These are phyloP conservation scores for Picea glauca DNA, from an alignment of 75 land plant genomes.

Conservation along the genomic window DNA sequence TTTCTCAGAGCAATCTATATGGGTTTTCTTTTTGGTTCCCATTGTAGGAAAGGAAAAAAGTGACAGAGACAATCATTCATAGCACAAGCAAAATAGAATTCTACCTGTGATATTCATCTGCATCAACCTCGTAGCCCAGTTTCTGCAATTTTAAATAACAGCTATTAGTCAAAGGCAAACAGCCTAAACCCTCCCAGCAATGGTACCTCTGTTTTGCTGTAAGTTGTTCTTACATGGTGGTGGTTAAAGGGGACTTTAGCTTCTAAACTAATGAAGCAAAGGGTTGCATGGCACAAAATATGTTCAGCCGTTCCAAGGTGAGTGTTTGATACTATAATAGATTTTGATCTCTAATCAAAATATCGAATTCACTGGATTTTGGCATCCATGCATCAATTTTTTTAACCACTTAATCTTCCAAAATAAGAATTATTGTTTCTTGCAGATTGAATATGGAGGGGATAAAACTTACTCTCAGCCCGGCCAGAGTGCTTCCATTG, in stretches of 20 bases:
- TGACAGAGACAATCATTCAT: not conserved
- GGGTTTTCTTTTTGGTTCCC: not conserved
- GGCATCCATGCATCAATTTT: no score
- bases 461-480: constrained; percentile 53
- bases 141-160: constrained; percentile 34
- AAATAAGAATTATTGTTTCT: not conserved
- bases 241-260: no score
- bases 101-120: constrained; percentile 85
- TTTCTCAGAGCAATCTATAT: not conserved
- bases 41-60: not conserved
- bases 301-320: no score
- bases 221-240: not conserved
- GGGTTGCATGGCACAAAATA: not conserved
- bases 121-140: constrained; percentile 59
- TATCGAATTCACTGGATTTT: no score
- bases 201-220: not conserved
- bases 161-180: not conserved
- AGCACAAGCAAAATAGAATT: not conserved
- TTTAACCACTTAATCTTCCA: constrained; percentile 17
- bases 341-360: no score
- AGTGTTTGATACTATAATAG: no score
- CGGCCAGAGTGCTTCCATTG: constrained; percentile 83
- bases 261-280: no score
- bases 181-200: not conserved
- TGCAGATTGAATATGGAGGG: not conserved